Base-by-base conservation (phyloP, 176 grass and related monocot genomes). In the Pontederia crassipes region DNA sequence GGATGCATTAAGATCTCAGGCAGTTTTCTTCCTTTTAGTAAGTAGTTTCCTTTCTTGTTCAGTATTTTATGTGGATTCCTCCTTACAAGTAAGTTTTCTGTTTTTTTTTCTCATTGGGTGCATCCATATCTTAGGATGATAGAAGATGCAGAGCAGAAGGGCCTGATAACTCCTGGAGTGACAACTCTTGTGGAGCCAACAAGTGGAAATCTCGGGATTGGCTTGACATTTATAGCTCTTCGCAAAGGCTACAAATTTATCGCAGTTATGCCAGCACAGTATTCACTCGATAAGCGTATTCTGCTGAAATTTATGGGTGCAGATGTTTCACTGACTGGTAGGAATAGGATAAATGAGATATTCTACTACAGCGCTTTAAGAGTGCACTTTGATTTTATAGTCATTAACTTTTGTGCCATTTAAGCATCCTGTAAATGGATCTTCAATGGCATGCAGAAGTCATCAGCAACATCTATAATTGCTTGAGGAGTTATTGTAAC, bases 81-180 rank as follows among this genome's bases (percentile, higher is more conserved):
- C 17, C 17, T 46, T 66, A 66, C 10, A 66, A 15, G 17, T 14
- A 55, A 9, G 48, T 48, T 48, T 48, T 1, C 48, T 26, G 11
- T 26, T 45, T 18, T 46, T 26, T 61, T n/a, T 46, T 18, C 16
- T 57, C 45, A 8, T 45, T 29, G 51, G 11, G 27, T 49, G 53
- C 49, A 9, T 10, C 45, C 17, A 3, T 80, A 67, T 45, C 61
- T 47, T 57, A 95, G 81, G 61, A 89, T 95, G 89, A 82, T 95
- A 73, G 89, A 89, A 64, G 85, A 89, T 78, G 89, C 89, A 50
- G 89, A 95, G 73, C 78, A 95, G 70, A 95, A 77, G 60, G 81
- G 85, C 1, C 66, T 95, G 46, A 89, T 95, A 49, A 73, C 66
- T 47, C 82, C 85, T 59, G 85, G 89, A 48, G 17, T 76, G 54